Conservation (phyloP, 2,329 filamentous ascomycete genomes). For the Biscogniauxia mediterranea region DNA sequence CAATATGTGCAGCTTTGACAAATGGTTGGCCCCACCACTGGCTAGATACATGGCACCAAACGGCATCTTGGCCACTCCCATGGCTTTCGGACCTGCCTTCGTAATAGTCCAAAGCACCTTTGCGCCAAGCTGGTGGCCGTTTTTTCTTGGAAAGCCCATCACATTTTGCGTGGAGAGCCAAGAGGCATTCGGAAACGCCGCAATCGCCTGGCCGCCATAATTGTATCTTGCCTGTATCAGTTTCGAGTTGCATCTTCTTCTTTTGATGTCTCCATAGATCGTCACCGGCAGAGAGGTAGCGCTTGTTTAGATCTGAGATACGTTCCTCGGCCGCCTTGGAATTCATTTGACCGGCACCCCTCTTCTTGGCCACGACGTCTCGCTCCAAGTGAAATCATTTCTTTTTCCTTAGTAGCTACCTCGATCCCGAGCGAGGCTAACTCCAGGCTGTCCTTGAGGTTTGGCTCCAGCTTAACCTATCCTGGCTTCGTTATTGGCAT, state of each 20-base stretch:
- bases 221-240: neutral
- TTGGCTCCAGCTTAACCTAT: neutral
- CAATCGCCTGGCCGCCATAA: neutral
- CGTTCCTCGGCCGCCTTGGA: neutral
- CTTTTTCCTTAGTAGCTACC: neutral
- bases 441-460: neutral
- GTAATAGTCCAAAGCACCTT: neutral
- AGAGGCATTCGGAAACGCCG: neutral
- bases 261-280: conserved; percentile 2
- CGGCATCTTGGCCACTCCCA: neutral
- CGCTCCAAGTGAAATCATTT: conserved; percentile 2
- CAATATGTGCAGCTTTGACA: conserved; percentile 13
- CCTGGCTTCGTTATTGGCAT: neutral
- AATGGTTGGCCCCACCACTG: neutral
- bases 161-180: neutral
- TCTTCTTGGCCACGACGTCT: neutral
- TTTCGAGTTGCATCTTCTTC: neutral
- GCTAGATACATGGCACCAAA: neutral
- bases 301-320: neutral
- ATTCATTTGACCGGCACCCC: conserved; percentile 1
- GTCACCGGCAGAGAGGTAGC: conserved; percentile 4
- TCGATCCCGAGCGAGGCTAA: conserved; percentile 3
- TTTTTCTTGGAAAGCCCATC: neutral
- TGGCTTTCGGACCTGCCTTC: neutral
- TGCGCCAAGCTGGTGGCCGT: neutral